Conservation (phyloP, 257 asterid genomes). For the Thymus mandschuricus region DNA sequence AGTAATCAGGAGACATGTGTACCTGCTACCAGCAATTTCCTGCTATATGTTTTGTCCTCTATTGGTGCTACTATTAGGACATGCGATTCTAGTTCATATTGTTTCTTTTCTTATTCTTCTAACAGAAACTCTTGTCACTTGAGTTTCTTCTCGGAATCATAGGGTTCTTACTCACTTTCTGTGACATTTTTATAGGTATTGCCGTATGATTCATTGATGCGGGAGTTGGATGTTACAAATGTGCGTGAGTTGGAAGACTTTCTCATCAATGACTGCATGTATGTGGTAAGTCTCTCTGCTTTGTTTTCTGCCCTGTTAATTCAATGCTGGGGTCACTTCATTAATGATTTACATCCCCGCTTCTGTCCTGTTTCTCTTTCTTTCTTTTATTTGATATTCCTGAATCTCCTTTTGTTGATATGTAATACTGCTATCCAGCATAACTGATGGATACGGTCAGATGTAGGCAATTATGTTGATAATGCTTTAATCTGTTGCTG, state of each 20-base stretch:
- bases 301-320: not conserved
- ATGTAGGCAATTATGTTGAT: constrained; percentile 21
- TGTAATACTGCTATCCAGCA: not conserved
- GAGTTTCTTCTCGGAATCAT: constrained; percentile 5
- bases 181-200: constrained; percentile 58
- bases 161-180: constrained; percentile 7
- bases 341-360: constrained; percentile 18
- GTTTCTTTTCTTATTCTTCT: not conserved
- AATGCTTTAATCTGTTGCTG: constrained; percentile 23
- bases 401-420: not conserved
- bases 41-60: constrained; percentile 20
- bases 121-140: not conserved
- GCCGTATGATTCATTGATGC: constrained; percentile 85
- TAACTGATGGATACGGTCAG: constrained; percentile 1
- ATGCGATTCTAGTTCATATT: not conserved
- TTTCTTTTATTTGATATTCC: not conserved
- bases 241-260: constrained; percentile 98
- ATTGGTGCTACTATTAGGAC: not conserved
- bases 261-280: constrained; percentile 97
- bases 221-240: constrained; percentile 88
- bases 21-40: constrained; percentile 15
- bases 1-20: constrained; percentile 1
- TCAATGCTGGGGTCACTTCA: not conserved
- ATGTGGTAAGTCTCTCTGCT: constrained; percentile 70
- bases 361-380: not conserved